Evolutionary conservation across 129 eudicot genomes (phyloP).

Genomic region (Heracleum sosnowskyi): DNA sequence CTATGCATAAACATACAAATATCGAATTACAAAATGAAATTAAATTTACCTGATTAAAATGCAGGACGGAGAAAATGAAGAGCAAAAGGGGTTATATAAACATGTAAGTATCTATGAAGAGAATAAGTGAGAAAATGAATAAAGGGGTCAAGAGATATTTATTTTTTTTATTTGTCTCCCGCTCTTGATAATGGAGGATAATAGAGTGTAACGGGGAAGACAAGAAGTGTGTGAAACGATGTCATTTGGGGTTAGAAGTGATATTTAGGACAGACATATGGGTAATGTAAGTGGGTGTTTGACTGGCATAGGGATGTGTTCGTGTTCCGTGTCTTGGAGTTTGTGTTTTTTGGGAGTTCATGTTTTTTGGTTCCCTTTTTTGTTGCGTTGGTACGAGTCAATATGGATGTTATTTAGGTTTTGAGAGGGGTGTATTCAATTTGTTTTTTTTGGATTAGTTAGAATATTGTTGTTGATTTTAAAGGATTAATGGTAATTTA

Average conservation of each 20-base stretch:
- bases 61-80: not conserved
- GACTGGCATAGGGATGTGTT: not conserved
- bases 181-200: not conserved
- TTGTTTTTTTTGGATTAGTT: no score
- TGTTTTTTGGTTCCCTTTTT: not conserved
- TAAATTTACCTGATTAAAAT: not conserved
- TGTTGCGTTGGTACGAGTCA: no score
- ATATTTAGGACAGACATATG: not conserved
- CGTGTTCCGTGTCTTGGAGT: slow-evolving; percentile 1
- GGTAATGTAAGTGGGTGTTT: not conserved
- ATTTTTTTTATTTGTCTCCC: not conserved
- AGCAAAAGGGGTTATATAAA: not conserved
- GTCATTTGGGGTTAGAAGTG: not conserved
- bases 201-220: not conserved
- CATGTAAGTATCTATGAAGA: not conserved
- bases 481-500: no score
- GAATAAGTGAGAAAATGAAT: not conserved
- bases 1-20: no score
- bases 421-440: no score
- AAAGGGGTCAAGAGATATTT: not conserved
- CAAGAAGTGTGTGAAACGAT: not conserved
- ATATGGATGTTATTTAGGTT: no score
- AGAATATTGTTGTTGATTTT: no score
- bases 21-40: no score
- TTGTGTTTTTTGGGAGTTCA: not conserved